Conservation (phyloP, 2,329 filamentous ascomycete genomes). For the Ascochyta clinopodiicola region DNA sequence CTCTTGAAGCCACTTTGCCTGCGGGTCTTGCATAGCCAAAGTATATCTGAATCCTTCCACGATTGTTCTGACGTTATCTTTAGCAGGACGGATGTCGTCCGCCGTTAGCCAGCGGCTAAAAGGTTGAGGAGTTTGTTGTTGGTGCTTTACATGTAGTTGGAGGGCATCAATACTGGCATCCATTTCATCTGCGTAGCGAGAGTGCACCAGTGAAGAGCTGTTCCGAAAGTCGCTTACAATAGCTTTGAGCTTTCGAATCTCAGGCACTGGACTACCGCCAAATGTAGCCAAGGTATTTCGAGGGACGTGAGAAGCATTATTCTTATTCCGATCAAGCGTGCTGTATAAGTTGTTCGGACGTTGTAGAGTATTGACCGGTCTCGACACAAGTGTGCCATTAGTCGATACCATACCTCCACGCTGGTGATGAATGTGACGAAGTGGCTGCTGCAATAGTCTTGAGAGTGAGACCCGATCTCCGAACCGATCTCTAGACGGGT, state of each 20-base stretch:
- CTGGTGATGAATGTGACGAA: not conserved
- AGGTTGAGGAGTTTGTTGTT: not conserved
- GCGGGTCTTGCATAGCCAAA: conserved; percentile 29
- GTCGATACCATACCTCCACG: not conserved
- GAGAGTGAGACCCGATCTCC: not conserved
- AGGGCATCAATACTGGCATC: conserved; percentile 45
- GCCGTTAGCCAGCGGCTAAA: not conserved
- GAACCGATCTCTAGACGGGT: not conserved
- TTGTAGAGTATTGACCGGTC: not conserved
- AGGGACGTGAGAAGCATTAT: not conserved
- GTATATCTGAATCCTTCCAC: conserved; percentile 15
- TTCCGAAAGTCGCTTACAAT: conserved; percentile 23
- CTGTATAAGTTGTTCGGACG: not conserved
- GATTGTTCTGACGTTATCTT: conserved; percentile 13
- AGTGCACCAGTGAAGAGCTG: conserved; percentile 44
- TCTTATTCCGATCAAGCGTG: not conserved
- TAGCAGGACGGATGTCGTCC: conserved; percentile 23
- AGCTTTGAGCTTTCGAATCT: conserved; percentile 12
- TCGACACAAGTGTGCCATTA: not conserved
- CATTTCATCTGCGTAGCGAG: conserved; percentile 50
- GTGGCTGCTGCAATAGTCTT: not conserved
- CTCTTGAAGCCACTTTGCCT: conserved; percentile 51
- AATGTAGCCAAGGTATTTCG: not conserved
- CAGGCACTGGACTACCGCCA: not conserved
- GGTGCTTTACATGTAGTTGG: conserved; percentile 1